Base-by-base conservation (phyloP, 73 alveolate genomes). In the Paramecium caudatum region DNA sequence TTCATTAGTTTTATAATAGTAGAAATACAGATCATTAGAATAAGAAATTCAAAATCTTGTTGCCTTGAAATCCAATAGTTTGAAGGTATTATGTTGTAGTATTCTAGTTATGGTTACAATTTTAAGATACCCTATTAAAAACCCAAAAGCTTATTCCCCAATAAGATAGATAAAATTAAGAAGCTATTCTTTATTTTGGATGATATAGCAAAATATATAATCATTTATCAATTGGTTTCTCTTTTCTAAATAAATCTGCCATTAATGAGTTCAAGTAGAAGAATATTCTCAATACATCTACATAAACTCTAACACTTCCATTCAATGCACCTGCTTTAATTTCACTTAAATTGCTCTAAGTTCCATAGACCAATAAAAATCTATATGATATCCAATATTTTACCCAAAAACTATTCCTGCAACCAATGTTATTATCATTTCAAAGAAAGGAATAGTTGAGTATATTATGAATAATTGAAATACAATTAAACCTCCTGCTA, bases 401-500 rank as follows among this genome's bases (percentile, higher is more conserved):
- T 43, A 74, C 88, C 88, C 88, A 74, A 74, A 74, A 0, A 74
- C 39, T 6, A 41, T 47, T 41, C 88, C 88, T 41, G 68, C 21
- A 74, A 74, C 65, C 32, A 74, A 43, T 1, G 65, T 74, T 12
- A 74, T 74, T 3, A 74, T 45, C 88, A 74, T 74, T 15, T 74
- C 65, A 36, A 41, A 36, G 47, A 74, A 74, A 13, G 62, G 69
- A 17, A 74, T 43, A 5, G 16, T 39, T 19, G 88, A 27, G 21
- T 41, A 74, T 9, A 74, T 39, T 34, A 74, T 74, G 23, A 74
- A 74, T 16, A 74, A 37, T 39, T 74, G 15, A 15, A 74, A 74
- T 0, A 74, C 32, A 13, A 74, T 74, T 10, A 74, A 34, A 21
- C 70, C 88, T 15, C 55, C 47, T 74, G 88, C 62, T 19, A 74